These are phyloP conservation scores for Rhodocollybia butyracea DNA, from an alignment of 768 basidiomycete genomes.

Conservation along the genomic window DNA sequence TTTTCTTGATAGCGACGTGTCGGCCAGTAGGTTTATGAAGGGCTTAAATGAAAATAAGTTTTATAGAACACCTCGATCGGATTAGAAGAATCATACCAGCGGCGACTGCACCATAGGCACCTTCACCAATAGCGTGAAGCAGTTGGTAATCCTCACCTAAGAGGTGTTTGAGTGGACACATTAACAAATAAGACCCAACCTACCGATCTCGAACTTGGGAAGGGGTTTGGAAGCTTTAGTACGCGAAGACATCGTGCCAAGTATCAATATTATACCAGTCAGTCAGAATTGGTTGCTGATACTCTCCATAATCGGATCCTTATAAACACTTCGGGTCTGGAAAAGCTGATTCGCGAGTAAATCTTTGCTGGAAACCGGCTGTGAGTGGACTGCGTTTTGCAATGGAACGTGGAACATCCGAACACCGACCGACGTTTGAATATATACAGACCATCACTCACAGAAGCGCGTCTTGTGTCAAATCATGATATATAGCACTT, in stretches of 20 bases:
- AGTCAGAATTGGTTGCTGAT: slow-evolving; percentile 24
- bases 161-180: neutral
- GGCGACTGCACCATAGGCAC: slow-evolving; percentile 94
- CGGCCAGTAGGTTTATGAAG: slow-evolving; percentile 82
- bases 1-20: slow-evolving; percentile 96
- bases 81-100: too few relatives aligned
- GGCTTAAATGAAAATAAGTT: too few relatives aligned
- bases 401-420: too few relatives aligned
- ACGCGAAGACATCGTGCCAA: slow-evolving; percentile 50
- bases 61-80: too few relatives aligned
- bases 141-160: slow-evolving; percentile 78
- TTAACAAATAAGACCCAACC: neutral
- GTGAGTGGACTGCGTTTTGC: too few relatives aligned
- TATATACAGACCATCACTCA: too few relatives aligned
- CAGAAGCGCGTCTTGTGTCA: too few relatives aligned
- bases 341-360: neutral
- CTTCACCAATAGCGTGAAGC: slow-evolving; percentile 83
- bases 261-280: slow-evolving; percentile 51
- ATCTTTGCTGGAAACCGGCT: slow-evolving; percentile 10
- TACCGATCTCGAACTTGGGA: slow-evolving; percentile 3
- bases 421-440: too few relatives aligned
- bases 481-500: too few relatives aligned
- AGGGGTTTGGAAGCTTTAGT: slow-evolving; percentile 29
- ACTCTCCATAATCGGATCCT: neutral
- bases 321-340: neutral